Percentiles rank a stretch among this genome's conserved stretches.
These are phyloP conservation scores for Forsythia suspensa DNA, from an alignment of 257 asterid species.

Conservation along the genomic window DNA sequence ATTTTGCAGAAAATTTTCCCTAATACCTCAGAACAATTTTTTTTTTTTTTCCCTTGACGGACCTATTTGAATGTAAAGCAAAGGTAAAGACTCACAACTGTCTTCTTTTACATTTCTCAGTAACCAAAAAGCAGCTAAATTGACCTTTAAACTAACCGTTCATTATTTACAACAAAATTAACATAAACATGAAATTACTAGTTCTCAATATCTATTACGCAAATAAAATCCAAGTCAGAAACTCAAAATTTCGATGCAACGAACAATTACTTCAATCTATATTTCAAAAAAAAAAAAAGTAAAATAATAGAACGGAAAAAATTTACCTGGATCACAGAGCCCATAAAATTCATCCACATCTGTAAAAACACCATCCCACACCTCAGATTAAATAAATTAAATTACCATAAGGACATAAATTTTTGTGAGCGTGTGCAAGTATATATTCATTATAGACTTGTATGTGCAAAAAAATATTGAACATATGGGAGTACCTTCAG, in stretches of 20 bases:
- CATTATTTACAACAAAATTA: neutral
- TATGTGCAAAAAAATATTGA: neutral
- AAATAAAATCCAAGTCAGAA: neutral
- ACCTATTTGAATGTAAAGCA: neutral
- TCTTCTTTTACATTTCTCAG: neutral
- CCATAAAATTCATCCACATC: slow-evolving; percentile 92
- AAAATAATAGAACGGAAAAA: slow-evolving; percentile 19
- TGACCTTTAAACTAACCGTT: neutral
- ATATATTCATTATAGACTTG: neutral
- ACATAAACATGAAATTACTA: neutral
- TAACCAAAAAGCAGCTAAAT: neutral
- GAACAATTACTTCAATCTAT: neutral
- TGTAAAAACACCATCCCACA: slow-evolving; percentile 27
- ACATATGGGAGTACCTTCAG: slow-evolving; percentile 43
- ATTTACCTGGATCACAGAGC: slow-evolving; percentile 96
- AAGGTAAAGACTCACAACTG: neutral
- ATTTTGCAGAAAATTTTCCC: too few relatives aligned
- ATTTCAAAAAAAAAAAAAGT: slow-evolving; percentile 10
- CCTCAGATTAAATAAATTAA: neutral
- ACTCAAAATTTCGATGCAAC: neutral
- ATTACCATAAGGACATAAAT: neutral
- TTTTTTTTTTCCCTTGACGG: neutral
- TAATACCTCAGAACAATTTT: neutral
- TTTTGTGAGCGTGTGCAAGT: neutral
- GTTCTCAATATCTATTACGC: neutral